Evolutionary conservation across 176 grass and related monocot genomes (phyloP), one percentile per base, ranked within the genome.

Genomic region (Saccharum officinarum): DNA sequence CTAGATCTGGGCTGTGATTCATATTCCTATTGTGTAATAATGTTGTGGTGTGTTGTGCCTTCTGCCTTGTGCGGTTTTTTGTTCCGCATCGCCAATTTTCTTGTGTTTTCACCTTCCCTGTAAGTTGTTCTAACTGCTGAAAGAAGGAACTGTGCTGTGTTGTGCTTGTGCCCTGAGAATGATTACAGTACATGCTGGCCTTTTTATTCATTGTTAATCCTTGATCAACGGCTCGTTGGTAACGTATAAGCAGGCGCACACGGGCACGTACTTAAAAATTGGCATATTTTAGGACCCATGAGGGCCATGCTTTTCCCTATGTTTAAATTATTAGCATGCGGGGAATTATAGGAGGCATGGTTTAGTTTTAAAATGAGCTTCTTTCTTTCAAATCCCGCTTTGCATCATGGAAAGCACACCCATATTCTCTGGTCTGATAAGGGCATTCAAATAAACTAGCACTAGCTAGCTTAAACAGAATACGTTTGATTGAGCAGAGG

Each of bases 351-450:
- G 60, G 60, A 81, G 71, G 36, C 61, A 60, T 46, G 6, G 36
- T 75, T 76, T 82, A 37, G 5, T 60, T 81, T 82, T 75, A 18
- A 30, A 80, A 30, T 50, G 44, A 42, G 8, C 16, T 60, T 39
- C 42, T 33, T 26, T 33, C 18, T 69, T 8, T 16, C 41, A 46
- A 74, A 70, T 71, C 64, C 23, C 34, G 12, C 40, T 69, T 61
- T 89, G 37, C 14, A 55, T 39, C 63, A 47, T 76, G 39, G 63
- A 81, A 80, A 63, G 36, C 57, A 11, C 75, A 55, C 7, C 31
- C 60, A 59, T 66, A 80, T 81, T 76, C 49, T 75, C 63, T 82
- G 38, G 71, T 47, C 62, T 62, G 72, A 82, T 73, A 34, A 34
- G 33, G 22, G 54, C 50, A 44, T 63, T 57, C 31, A 31, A 59